Evolutionary conservation across 805 yeast species (phyloP).

Genomic region (Yarrowia bubula): DNA sequence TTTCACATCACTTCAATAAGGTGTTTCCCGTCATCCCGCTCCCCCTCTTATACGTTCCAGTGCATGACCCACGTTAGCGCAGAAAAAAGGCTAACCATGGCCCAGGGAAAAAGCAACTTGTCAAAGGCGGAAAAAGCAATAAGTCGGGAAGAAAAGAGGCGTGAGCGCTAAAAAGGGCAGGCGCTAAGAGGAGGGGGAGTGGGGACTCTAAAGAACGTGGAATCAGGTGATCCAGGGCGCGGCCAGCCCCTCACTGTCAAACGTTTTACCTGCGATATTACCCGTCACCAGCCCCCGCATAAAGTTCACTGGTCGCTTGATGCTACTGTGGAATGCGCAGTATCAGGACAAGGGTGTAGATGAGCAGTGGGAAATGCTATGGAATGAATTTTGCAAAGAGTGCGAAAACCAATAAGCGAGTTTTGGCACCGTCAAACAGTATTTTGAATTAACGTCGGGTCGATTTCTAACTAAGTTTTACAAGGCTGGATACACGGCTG

Average conservation of each 20-base stretch:
- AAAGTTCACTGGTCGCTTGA: background rate
- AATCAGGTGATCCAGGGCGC: no score
- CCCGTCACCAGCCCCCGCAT: background rate
- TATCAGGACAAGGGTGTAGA: constrained; percentile 8
- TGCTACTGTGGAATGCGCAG: background rate
- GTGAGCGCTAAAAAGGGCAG: background rate
- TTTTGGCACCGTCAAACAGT: no score
- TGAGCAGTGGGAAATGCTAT: background rate
- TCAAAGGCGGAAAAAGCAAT: no score
- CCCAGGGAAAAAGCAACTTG: background rate
- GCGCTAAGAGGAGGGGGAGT: background rate
- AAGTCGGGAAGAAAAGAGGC: no score
- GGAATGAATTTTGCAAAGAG: background rate
- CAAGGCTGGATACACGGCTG: no score
- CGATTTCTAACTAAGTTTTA: no score
- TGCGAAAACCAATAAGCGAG: no score
- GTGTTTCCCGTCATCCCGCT: no score
- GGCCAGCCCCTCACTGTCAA: background rate
- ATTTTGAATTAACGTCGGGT: no score
- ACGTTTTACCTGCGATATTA: no score
- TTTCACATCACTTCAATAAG: no score
- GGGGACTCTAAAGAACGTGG: background rate
- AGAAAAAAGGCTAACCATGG: background rate
- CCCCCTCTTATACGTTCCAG: background rate
- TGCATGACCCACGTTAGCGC: constrained; percentile 11